Base-by-base conservation (phyloP, 2,329 filamentous ascomycete genomes). In the Xylariaceae sp. region DNA sequence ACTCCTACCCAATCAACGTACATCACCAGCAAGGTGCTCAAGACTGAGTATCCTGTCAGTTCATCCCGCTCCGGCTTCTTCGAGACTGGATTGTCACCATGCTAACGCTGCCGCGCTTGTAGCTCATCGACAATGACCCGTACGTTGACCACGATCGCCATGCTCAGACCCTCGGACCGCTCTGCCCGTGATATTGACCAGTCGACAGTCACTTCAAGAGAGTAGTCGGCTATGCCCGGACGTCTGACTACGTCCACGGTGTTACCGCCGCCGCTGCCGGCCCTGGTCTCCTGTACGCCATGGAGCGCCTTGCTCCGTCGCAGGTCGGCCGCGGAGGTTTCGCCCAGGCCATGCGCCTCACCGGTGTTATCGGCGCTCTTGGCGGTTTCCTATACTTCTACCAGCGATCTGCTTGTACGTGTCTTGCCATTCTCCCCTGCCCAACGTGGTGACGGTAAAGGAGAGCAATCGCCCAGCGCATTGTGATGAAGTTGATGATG, bases 101-200 rank as follows among this genome's bases (percentile, higher is more conserved):
- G 61, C 71, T 75, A 69, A 73, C 15, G 5, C 15, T 65, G 69
- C 51, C 61, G 60, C 64, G 58, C 49, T 71, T 72, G 67, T 78
- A 99, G 94, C 89, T 97, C 79, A 97, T 99, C 77, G 94, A 99
- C 81, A 95, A 90, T 80, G 94, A 99, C 78, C 94, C 94, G 92
- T 97, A 92, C 74, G 88, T 76, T 60, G 49, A 51, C 50, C n/a
- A 7, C 45, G 55, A 37, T 55, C 45, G 45, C 53, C 45, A 11
- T 37, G 8, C 37, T 17, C 18, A 13, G 17, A 35, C 49, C 49
- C 23, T 23, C 23, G 23, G 23, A 7, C 37, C 13, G 23, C 49
- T 23, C 35, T 51, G 4, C 49, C 10, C 17, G 59, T 61, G 56
- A 65, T 55, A 51, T 34, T 34, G 15, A 50, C 41, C 6, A 8